Base-by-base conservation (phyloP, 805 yeast species). In the Kockiozyma suomiensis region DNA sequence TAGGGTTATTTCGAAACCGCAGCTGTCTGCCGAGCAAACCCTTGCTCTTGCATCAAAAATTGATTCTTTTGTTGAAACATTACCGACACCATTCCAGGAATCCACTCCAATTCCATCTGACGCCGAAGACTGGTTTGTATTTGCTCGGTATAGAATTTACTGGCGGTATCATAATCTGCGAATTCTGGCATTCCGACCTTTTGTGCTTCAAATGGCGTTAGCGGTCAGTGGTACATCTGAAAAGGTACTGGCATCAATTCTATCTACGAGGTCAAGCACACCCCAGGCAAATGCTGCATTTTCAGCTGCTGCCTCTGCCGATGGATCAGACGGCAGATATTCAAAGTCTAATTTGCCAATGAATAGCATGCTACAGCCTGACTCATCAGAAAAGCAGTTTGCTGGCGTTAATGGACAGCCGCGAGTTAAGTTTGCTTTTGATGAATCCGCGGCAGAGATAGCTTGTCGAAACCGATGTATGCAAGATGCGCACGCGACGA, bases 131-230 rank as follows among this genome's bases (percentile, higher is more conserved):
- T 85, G 88, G 87, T 75, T 85, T 56, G 74, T 79, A 3, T 74
- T 85, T 30, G 75, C 85, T 4, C 73, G 86, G 54, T 78, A 77
- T 63, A 75, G 85, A 61, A 71, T 85, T 45, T 76, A 75, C 46
- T 85, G 89, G 89, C 74, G 86, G 66, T 82, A 79, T 56, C 79
- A 79, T 59, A 82, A 83, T 70, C 66, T 85, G 48, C 84, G 83
- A 60, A 79, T 83, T 50, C 75, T 83, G 25, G 70, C 84, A 28
- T 79, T 83, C 62, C 75, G 87, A 58, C 82, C 85, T 1, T 82
- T 81, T 66, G 78, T 85, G 38, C 78, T 84, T 79, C 84, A 82
- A 70, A 75, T 81, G 61, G 79, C 78, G 15, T 71, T 77, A 53
- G 76, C 58, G 15, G 61, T 63, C 45, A 67, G 68, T 25, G 64